Conservation (phyloP, 75 land plant species). For the Picea sitchensis region DNA sequence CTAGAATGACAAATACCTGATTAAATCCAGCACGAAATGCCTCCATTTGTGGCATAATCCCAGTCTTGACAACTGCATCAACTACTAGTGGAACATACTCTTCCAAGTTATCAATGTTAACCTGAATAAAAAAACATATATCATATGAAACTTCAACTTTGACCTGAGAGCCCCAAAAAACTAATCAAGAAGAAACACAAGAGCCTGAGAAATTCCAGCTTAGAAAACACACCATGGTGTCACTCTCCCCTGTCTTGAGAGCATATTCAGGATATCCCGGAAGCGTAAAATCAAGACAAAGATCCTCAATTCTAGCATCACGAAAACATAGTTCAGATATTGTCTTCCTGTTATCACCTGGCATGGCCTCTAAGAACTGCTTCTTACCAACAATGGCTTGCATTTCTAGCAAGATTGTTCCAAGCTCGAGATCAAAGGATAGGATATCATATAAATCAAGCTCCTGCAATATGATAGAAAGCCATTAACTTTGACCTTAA, state of each 20-base stretch:
- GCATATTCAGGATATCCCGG: conserved; percentile 72
- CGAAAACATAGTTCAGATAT: conserved; percentile 25
- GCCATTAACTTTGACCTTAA: too few species aligned
- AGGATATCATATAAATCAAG: conserved; percentile 40
- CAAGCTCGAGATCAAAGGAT: conserved; percentile 75
- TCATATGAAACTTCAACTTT: too few species aligned
- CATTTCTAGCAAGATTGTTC: conserved; percentile 54
- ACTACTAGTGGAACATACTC: conserved; percentile 60
- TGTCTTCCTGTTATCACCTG: conserved; percentile 1
- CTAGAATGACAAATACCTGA: too few species aligned
- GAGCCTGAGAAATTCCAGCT: too few species aligned
- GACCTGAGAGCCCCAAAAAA: too few species aligned
- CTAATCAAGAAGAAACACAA: too few species aligned
- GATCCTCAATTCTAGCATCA: conserved; percentile 61
- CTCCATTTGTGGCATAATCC: conserved; percentile 62
- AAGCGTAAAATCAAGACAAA: conserved; percentile 75
- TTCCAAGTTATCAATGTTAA: conserved; percentile 39
- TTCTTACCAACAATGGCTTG: conserved; percentile 51
- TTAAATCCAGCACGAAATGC: conserved; percentile 75
- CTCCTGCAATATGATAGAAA: too few species aligned
- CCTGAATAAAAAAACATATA: conserved; percentile 23
- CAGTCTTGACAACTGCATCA: conserved; percentile 65
- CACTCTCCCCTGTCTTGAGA: conserved; percentile 28
- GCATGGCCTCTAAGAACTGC: conserved; percentile 18
- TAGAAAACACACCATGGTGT: not conserved